Evolutionary conservation across 768 basidiomycete species (phyloP), one percentile per base, ranked within the genome.

Genomic region (Russula lepida): DNA sequence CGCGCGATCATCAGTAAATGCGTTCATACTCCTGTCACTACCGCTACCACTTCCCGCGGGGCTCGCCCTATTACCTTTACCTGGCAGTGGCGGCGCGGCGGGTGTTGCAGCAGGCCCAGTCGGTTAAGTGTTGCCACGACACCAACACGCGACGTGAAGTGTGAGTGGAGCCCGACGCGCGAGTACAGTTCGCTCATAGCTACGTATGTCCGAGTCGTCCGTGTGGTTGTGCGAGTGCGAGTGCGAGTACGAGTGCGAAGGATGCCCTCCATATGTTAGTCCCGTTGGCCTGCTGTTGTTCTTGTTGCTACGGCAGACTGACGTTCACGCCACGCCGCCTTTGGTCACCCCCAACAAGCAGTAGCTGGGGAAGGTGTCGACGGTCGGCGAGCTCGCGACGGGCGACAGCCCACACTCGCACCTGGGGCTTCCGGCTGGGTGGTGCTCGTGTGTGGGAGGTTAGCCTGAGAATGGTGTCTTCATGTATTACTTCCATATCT

Each of bases 401-500:
- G 86, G 76, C 30, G 76, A 76, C 8, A 86, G 75, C 41, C 83
- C 66, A 27, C 73, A 63, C 48, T 68, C 49, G 68, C 68, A 59
- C 68, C 70, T 25, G 57, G 73, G 60, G 52, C 61, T 68, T 30
- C 61, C 70, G 65, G 2, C 44, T n/a, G 54, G 49, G 35, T 37
- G 54, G 30, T 53, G 56, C 28, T 46, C 56, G 54, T 51, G 56
- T 63, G 60, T 52, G 25, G 55, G 30, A 1, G 54, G 57, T 2
- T 76, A 71, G 1, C 75, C 77, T n/a, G 74, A 72, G 48, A 84
- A 69, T 27, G 88, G 88, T 23, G 86, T 89, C 41, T 82, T 79
- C 75, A 90, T 78, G 67, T 85, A 90, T 64, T 82, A 76, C 71
- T 79, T 88, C 88, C 88, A 90, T 63, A 88, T 83, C 56, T 88